A percentile compares a stretch with the other conserved stretches of the same genome.
Evolutionary conservation across 2,329 filamentous ascomycete genomes (phyloP).

Genomic region (Mycosphaerella sp.): DNA sequence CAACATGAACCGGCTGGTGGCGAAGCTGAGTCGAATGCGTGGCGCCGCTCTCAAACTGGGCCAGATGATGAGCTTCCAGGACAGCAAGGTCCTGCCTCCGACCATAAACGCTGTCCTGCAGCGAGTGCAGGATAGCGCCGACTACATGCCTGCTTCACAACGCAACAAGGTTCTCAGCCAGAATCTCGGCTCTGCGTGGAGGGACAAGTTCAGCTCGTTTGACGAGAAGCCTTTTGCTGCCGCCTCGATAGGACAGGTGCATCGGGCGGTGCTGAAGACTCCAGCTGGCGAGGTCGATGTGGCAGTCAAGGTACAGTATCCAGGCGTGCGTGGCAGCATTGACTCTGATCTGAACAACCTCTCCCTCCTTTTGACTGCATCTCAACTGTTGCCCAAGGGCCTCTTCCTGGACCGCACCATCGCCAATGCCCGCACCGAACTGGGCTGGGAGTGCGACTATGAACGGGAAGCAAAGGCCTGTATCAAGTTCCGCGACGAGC

Average conservation of each 20-base stretch:
- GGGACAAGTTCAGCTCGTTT: slow-evolving; percentile 73
- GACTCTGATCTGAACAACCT: slow-evolving; percentile 95
- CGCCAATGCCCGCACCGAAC: slow-evolving; percentile 82
- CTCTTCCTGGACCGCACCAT: slow-evolving; percentile 97
- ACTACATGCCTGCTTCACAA: slow-evolving; percentile 96
- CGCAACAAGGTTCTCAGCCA: slow-evolving; percentile 72
- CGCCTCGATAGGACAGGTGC: slow-evolving; percentile 94
- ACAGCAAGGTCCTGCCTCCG: slow-evolving; percentile 85
- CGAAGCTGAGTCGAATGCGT: slow-evolving; percentile 91
- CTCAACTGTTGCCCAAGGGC: slow-evolving; percentile 80
- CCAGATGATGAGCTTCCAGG: slow-evolving; percentile 98
- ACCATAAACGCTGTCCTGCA: slow-evolving; percentile 85
- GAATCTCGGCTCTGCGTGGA: slow-evolving; percentile 80
- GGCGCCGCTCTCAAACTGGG: slow-evolving; percentile 95
- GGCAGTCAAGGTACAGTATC: slow-evolving; percentile 96
- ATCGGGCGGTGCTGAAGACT: slow-evolving; percentile 71
- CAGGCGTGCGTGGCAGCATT: slow-evolving; percentile 90
- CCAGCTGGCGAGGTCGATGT: slow-evolving; percentile 70
- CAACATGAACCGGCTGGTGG: slow-evolving; percentile 89
- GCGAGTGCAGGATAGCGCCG: slow-evolving; percentile 89
- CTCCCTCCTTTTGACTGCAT: slow-evolving; percentile 81
- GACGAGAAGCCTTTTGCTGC: slow-evolving; percentile 90
- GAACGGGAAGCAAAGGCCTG: slow-evolving; percentile 77
- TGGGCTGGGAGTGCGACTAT: slow-evolving; percentile 98
- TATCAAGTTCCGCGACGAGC: slow-evolving; percentile 59